Base-by-base conservation (phyloP, 2,329 filamentous ascomycete genomes). In the Colletotrichum aenigma region DNA sequence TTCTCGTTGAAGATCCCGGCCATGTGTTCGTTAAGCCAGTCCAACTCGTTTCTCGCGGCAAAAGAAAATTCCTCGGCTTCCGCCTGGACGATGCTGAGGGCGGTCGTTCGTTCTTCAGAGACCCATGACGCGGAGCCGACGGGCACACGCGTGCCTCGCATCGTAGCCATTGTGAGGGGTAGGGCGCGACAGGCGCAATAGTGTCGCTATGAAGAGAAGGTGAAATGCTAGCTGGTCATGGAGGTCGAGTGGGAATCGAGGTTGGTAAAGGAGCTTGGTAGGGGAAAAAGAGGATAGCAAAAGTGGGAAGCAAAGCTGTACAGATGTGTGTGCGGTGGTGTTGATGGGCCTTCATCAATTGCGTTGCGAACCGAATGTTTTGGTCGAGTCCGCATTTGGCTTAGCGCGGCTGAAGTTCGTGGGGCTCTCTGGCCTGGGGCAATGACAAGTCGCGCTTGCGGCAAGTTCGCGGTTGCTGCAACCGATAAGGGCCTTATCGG, bases 21-120 rank as follows among this genome's bases (percentile, higher is more conserved):
- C 96, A 99, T 98, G 84, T 99, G 97, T 86, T 98, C 97, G 82
- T 99, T 98, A 80, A 99, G 89, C 97, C 97, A 99, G 83, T 98
- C 96, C 81, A 98, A 88, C 84, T 99, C 97, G 85, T 98, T 98
- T 74, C 95, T 92, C 77, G 95, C 96, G 34, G 96, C 95, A 86
- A 95, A 98, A 58, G 94, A 92, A 82, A 98, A 97, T 86, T 99
- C 97, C 79, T 98, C 96, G 70, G 95, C 91, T 84, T 98, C 97
- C 71, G 95, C 91, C 62, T 94, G 90, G 18, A 94, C 91, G 77
- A 98, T 93, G 78, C 94, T 91, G 70, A 92, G 87, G 16, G 95
- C 93, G 81, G 96, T 94, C 58, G 93, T 90, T 80, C 96, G 92
- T 88, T 99, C 97, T 79, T 95, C 93, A 36, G 93, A 88, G 78